phyloP scores from a whole-genome alignment of 805 yeast genomes.

The Wickerhamiella brachini region DNA sequence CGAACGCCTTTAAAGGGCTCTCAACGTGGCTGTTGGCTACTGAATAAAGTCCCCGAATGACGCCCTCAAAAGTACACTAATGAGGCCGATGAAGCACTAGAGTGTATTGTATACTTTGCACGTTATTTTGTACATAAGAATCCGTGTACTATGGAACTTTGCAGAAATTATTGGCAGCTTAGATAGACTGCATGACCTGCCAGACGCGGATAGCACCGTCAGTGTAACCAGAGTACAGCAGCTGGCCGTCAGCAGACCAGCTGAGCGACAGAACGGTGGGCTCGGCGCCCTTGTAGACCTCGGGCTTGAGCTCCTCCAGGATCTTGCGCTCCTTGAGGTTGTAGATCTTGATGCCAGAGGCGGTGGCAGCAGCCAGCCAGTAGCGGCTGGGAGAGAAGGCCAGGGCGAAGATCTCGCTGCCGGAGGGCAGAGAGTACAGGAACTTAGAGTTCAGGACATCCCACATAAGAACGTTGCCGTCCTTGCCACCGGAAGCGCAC shows the following conservation, averaged over 20 bases:
- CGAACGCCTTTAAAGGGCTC: no score
- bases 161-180: background rate
- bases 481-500: conserved; percentile 99
- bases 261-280: conserved; percentile 97
- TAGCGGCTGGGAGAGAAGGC: conserved; percentile 99
- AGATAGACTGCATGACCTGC: conserved; percentile 70
- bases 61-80: no score
- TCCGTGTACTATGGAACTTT: background rate
- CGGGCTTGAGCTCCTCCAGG: conserved; percentile 97
- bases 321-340: conserved; percentile 88
- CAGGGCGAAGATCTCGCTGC: conserved; percentile 94
- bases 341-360: conserved; percentile 95
- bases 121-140: background rate
- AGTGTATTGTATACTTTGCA: background rate
- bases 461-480: conserved; percentile 98
- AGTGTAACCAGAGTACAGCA: conserved; percentile 99
- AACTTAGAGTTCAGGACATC: conserved; percentile 75
- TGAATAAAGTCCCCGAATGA: no score
- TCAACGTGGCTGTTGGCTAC: no score
- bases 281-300: conserved; percentile 71
- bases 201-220: conserved; percentile 99
- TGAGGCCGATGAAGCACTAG: no score
- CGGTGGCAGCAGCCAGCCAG: conserved; percentile 99
- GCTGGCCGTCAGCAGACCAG: conserved; percentile 99
- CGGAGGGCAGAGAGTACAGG: conserved; percentile 86